Conservation (phyloP, 352 stramenopile genomes). For the Phytopythium sindhum region DNA sequence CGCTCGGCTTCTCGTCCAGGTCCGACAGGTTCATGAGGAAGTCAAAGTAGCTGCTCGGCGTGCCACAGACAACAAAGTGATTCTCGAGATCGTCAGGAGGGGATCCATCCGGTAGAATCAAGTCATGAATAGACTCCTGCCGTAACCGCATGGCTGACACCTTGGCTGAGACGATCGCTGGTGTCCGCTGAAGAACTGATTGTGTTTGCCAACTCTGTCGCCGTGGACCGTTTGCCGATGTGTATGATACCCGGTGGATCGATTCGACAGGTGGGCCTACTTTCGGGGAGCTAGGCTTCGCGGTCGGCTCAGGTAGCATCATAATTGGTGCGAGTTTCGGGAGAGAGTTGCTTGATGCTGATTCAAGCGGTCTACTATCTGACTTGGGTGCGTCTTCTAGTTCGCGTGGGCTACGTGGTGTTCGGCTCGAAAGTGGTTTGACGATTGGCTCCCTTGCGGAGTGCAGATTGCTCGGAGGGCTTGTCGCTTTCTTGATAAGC, state of each 20-base stretch:
- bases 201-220: conserved; percentile 2
- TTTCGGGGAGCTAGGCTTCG: no score
- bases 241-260: not conserved
- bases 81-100: conserved; percentile 29
- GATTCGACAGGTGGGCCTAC: not conserved
- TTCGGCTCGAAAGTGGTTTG: conserved; percentile 27
- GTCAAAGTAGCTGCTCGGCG: conserved; percentile 50
- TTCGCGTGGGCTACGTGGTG: not conserved
- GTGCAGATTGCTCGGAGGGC: conserved; percentile 10
- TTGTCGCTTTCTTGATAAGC: conserved; percentile 47
- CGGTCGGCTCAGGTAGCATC: not conserved
- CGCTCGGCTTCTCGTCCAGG: conserved; percentile 27
- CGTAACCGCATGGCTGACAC: conserved; percentile 11
- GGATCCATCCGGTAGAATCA: not conserved
- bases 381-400: not conserved
- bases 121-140: not conserved
- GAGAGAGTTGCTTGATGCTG: not conserved
- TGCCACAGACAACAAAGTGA: conserved; percentile 73
- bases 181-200: conserved; percentile 11
- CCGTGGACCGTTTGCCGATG: not conserved
- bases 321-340: not conserved
- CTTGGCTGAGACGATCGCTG: conserved; percentile 9
- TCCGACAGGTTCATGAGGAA: conserved; percentile 54
- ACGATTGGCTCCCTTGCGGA: conserved; percentile 17
- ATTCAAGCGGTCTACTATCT: not conserved